Conservation (phyloP, 2,329 filamentous ascomycete species). For the Helotiales sp. region DNA sequence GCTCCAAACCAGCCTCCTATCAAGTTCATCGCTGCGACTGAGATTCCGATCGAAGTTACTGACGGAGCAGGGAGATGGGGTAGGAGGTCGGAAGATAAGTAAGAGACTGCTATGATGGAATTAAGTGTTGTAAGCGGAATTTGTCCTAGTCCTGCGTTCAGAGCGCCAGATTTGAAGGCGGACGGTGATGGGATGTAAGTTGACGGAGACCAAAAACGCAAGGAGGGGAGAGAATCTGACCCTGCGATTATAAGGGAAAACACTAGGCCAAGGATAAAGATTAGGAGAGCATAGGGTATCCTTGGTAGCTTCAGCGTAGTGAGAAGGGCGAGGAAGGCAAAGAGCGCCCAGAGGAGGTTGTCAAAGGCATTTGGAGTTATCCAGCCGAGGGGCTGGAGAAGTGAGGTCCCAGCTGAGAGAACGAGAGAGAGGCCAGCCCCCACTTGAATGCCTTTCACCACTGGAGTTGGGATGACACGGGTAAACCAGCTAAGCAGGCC, state of each 20-base stretch:
- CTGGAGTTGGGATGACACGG: slow-evolving; percentile 68
- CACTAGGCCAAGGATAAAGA: slow-evolving; percentile 68
- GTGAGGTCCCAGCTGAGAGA: slow-evolving; percentile 69
- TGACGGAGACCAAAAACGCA: slow-evolving; percentile 61
- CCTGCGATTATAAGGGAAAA: slow-evolving; percentile 56
- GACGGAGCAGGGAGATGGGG: slow-evolving; percentile 67
- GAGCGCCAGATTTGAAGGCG: slow-evolving; percentile 52
- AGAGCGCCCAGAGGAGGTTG: slow-evolving; percentile 76
- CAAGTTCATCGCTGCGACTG: slow-evolving; percentile 82
- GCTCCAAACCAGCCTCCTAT: slow-evolving; percentile 86
- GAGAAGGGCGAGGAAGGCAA: slow-evolving; percentile 71
- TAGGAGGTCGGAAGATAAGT: slow-evolving; percentile 75
- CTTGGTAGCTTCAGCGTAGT: slow-evolving; percentile 62
- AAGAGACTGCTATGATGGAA: slow-evolving; percentile 84
- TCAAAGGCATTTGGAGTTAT: slow-evolving; percentile 64
- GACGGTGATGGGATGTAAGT: slow-evolving; percentile 44
- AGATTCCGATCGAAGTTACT: slow-evolving; percentile 76
- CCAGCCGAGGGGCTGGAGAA: slow-evolving; percentile 72
- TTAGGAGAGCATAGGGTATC: slow-evolving; percentile 75
- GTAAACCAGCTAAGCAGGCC: slow-evolving; percentile 76
- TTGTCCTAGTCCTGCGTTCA: slow-evolving; percentile 68
- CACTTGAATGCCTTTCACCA: slow-evolving; percentile 93
- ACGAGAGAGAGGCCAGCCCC: slow-evolving; percentile 85
- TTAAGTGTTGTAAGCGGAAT: slow-evolving; percentile 90
- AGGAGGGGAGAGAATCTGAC: slow-evolving; percentile 45